Evolutionary conservation across 768 basidiomycete species (phyloP).

Genomic region (Sporobolomyces pararoseus): DNA sequence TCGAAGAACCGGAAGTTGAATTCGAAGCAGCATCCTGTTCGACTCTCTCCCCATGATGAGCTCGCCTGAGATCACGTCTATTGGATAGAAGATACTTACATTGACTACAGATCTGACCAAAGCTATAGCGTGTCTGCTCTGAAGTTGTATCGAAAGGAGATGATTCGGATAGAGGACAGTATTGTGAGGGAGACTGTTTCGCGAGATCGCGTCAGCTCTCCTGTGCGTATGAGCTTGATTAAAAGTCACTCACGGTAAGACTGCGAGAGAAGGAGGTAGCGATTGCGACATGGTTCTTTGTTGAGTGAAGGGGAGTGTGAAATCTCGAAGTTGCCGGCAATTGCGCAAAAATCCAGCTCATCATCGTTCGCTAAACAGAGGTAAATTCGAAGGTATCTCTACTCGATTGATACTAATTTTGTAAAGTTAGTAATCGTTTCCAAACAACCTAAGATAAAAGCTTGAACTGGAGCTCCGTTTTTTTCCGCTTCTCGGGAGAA

Average conservation of each 20-base stretch:
- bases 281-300: not conserved
- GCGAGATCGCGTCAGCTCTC: not conserved
- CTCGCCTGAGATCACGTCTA: no score
- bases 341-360: no score
- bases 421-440: no score
- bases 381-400: no score
- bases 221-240: not conserved
- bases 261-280: not conserved
- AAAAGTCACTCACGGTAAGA: slow-evolving; percentile 5
- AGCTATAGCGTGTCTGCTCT: not conserved
- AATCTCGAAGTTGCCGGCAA: no score
- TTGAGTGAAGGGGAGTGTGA: not conserved
- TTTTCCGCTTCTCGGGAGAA: no score
- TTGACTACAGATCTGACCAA: slow-evolving; percentile 27
- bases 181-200: slow-evolving; percentile 8
- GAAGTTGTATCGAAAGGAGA: slow-evolving; percentile 29
- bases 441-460: no score
- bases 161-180: slow-evolving; percentile 27
- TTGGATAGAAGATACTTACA: slow-evolving; percentile 6
- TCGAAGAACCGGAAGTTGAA: not conserved
- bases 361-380: no score
- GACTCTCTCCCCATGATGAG: no score
- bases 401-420: no score
- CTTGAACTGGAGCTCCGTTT: no score
- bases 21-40: slow-evolving; percentile 21